Evolutionary conservation across 768 basidiomycete species (phyloP).

Genomic region (Suillus occidentalis): DNA sequence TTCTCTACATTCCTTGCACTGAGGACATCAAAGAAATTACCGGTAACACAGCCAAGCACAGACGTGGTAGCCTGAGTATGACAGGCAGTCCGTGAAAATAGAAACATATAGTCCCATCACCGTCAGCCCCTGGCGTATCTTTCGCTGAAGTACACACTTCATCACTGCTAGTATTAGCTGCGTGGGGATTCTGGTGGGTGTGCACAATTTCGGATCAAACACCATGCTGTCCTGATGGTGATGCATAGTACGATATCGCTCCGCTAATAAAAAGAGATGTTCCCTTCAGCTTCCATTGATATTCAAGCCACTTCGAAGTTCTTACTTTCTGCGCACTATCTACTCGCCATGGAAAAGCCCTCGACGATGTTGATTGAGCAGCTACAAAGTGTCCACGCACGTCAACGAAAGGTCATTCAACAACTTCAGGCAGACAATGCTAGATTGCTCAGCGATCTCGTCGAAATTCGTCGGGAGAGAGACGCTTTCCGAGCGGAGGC

Average conservation of each 20-base stretch:
- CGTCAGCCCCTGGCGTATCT: not conserved
- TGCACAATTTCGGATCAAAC: not conserved
- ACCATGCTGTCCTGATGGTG: conserved; percentile 1
- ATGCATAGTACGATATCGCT: not conserved
- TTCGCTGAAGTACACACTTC: not conserved
- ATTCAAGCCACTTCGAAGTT: conserved; percentile 1
- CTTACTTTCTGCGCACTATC: not conserved
- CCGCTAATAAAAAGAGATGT: not conserved
- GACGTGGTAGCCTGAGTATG: not conserved
- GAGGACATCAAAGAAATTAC: not conserved
- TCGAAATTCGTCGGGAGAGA: conserved; percentile 27
- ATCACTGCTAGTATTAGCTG: not conserved
- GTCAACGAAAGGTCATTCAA: conserved; percentile 27
- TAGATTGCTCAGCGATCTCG: conserved; percentile 24
- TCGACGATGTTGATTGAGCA: conserved; percentile 23
- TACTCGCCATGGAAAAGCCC: conserved; percentile 13
- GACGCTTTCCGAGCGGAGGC: conserved; percentile 24
- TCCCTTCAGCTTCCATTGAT: not conserved
- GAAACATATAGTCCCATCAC: not conserved
- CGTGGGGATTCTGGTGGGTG: not conserved
- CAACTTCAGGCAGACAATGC: conserved; percentile 27
- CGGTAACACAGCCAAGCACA: conserved; percentile 2
- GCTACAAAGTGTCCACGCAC: conserved; percentile 23
- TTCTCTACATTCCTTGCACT: not conserved
- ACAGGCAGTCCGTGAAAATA: conserved; percentile 1